Conservation (phyloP, 495 filamentous ascomycete species). For the Barbatosphaeria neglecta region DNA sequence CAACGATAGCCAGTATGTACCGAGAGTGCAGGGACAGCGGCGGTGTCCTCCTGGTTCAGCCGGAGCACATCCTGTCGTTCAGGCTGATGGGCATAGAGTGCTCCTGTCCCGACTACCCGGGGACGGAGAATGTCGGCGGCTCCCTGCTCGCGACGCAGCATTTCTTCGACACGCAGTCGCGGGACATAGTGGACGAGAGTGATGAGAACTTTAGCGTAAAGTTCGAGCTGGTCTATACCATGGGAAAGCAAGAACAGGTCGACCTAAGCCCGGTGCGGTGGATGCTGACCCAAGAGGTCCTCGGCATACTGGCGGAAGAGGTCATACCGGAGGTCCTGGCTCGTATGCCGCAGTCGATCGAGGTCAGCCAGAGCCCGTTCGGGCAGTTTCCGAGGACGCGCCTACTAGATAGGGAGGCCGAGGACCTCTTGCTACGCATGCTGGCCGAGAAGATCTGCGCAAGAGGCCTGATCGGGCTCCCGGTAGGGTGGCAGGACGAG, state of each 20-base stretch:
- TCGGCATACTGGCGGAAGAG: constrained; percentile 30
- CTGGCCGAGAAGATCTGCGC: constrained; percentile 26
- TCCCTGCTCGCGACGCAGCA: constrained; percentile 28
- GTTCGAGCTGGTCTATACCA: constrained; percentile 57
- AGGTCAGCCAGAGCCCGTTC: constrained; percentile 14
- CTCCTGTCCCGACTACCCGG: constrained; percentile 13
- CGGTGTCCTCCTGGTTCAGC: constrained; percentile 49
- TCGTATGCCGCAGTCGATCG: constrained; percentile 22
- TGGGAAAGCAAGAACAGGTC: constrained; percentile 42
- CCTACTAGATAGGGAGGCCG: constrained; percentile 25
- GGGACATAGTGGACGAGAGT: constrained; percentile 55
- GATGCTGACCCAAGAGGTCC: constrained; percentile 43
- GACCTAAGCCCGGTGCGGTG: constrained; percentile 51
- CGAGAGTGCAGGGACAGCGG: constrained; percentile 32
- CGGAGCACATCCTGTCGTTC: constrained; percentile 62
- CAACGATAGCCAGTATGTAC: constrained; percentile 24
- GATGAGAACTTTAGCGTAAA: constrained; percentile 52
- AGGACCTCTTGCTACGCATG: constrained; percentile 12
- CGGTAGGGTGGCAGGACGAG: constrained; percentile 25
- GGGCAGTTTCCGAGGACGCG: constrained; percentile 34
- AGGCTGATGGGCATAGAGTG: constrained; percentile 52
- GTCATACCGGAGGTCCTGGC: constrained; percentile 10
- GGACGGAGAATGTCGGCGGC: constrained; percentile 12
- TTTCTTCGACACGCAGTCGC: constrained; percentile 26
- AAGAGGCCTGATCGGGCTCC: constrained; percentile 26